A percentile compares a stretch with the other conserved stretches of the same genome.
Conservation (phyloP, 2,329 filamentous ascomycete species). For the Pyrenophora seminiperda region DNA sequence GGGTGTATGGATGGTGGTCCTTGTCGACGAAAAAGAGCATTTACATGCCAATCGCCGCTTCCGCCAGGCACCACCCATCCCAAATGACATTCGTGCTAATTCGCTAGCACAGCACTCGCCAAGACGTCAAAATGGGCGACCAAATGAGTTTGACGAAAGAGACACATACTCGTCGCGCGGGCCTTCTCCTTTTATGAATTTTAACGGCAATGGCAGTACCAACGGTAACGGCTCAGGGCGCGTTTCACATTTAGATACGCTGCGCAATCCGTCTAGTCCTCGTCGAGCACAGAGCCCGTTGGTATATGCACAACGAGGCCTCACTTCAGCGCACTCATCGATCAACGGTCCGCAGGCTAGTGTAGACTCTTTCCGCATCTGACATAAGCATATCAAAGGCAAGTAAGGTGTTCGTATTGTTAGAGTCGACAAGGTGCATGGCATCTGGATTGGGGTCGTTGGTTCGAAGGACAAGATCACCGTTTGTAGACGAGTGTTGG, state of each 20-base stretch:
- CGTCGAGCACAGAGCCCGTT: neutral
- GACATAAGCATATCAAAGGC: neutral
- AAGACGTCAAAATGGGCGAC: constrained; percentile 1
- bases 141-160: constrained; percentile 17
- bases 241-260: constrained; percentile 10
- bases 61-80: constrained; percentile 39
- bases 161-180: constrained; percentile 2
- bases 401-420: no score
- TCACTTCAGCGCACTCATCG: constrained; percentile 17
- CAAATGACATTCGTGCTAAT: constrained; percentile 30
- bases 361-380: constrained; percentile 25
- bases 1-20: constrained; percentile 78
- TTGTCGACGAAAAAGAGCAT: constrained; percentile 63
- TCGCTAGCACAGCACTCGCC: neutral
- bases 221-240: constrained; percentile 10
- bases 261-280: constrained; percentile 17
- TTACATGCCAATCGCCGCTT: constrained; percentile 30
- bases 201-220: constrained; percentile 1
- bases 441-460: no score
- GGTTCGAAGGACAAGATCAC: no score
- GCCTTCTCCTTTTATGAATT: neutral
- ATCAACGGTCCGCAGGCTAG: constrained; percentile 14
- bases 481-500: neutral
- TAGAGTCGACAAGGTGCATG: neutral
- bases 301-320: constrained; percentile 16